Conservation (phyloP, 2,329 filamentous ascomycete species). For the Fusarium nurragi region DNA sequence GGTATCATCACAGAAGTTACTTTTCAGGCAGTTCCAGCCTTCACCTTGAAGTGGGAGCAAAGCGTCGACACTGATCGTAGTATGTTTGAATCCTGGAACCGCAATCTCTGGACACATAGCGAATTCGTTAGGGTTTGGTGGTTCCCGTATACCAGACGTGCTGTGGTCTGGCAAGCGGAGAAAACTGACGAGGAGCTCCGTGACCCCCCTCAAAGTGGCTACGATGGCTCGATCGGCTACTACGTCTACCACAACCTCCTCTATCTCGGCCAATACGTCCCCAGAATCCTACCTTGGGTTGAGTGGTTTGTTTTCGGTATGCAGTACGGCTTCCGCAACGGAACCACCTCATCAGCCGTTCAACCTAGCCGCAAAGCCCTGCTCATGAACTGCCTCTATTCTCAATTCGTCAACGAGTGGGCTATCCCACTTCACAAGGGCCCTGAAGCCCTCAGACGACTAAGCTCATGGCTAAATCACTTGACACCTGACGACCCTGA, state of each 20-base stretch:
- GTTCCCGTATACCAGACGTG: slow-evolving; percentile 90
- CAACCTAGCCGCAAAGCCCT: slow-evolving; percentile 83
- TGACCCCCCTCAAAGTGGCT: slow-evolving; percentile 75
- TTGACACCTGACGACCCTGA: slow-evolving; percentile 69
- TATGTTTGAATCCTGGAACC: slow-evolving; percentile 77
- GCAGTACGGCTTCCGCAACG: slow-evolving; percentile 90
- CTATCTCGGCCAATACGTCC: slow-evolving; percentile 79
- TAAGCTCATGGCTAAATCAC: slow-evolving; percentile 85
- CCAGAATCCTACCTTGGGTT: slow-evolving; percentile 82
- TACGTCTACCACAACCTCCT: slow-evolving; percentile 93
- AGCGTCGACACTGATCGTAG: slow-evolving; percentile 75
- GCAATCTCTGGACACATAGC: slow-evolving; percentile 79
- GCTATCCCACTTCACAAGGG: slow-evolving; percentile 86
- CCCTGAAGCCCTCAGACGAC: slow-evolving; percentile 83
- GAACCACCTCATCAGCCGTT: slow-evolving; percentile 74
- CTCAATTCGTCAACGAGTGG: slow-evolving; percentile 99
- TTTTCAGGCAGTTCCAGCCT: slow-evolving; percentile 80
- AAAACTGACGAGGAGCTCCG: slow-evolving; percentile 72
- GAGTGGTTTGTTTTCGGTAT: slow-evolving; percentile 98
- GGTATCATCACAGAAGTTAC: slow-evolving; percentile 93
- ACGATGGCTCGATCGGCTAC: slow-evolving; percentile 83
- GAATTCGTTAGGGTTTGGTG: slow-evolving; percentile 98
- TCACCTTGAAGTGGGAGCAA: slow-evolving; percentile 89
- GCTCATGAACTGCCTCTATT: slow-evolving; percentile 97
- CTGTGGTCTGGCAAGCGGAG: slow-evolving; percentile 89